Conservation (phyloP, 1,284 basidiomycete species). For the Serendipita sp. region DNA sequence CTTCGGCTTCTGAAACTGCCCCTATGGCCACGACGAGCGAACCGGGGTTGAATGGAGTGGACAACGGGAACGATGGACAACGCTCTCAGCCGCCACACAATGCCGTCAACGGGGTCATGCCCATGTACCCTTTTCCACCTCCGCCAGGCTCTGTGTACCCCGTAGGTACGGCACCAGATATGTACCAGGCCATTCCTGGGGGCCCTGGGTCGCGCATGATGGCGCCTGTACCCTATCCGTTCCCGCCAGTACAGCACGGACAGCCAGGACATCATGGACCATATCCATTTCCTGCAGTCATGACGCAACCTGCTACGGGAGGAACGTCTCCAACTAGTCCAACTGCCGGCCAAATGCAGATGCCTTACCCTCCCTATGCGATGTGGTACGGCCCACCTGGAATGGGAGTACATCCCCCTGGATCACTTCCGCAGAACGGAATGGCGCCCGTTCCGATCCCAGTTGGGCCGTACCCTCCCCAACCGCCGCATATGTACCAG, state of each 20-base stretch:
- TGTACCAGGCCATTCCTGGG: background rate
- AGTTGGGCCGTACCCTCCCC: background rate
- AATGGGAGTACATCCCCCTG: background rate
- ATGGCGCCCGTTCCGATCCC: background rate
- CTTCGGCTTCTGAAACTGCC: background rate
- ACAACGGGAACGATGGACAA: background rate
- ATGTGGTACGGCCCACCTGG: conserved; percentile 1
- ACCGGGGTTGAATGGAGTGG: background rate
- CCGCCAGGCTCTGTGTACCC: conserved; percentile 2
- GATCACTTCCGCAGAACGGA: background rate
- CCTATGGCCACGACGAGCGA: background rate
- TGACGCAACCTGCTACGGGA: background rate
- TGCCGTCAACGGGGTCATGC: background rate
- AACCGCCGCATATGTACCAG: background rate
- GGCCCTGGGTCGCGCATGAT: conserved; percentile 1
- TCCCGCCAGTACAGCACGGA: background rate
- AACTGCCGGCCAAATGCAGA: background rate
- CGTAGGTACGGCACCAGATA: background rate
- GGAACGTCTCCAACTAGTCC: background rate
- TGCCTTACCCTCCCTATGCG: background rate
- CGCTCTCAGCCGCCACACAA: background rate
- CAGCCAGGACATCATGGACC: background rate
- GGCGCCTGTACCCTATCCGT: background rate
- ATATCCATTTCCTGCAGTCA: background rate
- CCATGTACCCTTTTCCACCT: background rate